Evolutionary conservation across 2,329 filamentous ascomycete genomes (phyloP), one percentile per base, ranked within the genome.

Genomic region (Colletotrichum theobromicola): DNA sequence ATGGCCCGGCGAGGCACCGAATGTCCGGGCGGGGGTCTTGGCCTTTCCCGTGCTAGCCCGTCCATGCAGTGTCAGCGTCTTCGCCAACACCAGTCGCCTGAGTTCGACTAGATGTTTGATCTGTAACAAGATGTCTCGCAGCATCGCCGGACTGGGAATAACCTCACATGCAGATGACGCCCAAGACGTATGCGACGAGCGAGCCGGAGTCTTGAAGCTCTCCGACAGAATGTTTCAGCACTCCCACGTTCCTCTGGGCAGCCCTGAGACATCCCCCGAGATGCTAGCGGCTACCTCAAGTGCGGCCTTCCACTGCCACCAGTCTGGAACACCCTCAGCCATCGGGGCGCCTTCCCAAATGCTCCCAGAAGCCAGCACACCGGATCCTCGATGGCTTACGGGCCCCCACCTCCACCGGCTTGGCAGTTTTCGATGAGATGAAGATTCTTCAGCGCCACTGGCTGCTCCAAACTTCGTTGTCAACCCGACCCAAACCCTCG

Each of bases 91-190:
- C 42, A 28, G 50, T 30, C 58, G 15, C 66, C 26, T 65, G 46
- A 26, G 28, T n/a, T 53, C 35, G 60, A 24, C 21, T 32, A 15
- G 10, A 21, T 53, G 13, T 63, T 61, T 24, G 26, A 46, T 24
- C 7, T 66, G 67, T 72, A 13, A 34, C 57, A 65, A 42, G 26
- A 63, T 60, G 68, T 74, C 68, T 67, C 10, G n/a, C 62, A 58
- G 32, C 21, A 72, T 63, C 72, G 57, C 72, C 72, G 72, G 72
- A 75, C 13, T 58, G 67, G 72, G 72, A 24, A 28, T 72, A 63
- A 62, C 12, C 63, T 21, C 24, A 37, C 26, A 42, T 24, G 53
- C 35, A 35, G 28, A 35, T 61, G 42, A 12, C 32, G 24, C 67
- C 67, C 30, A 61, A 50, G 16, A 46, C 34, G 28, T n/a, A 57